These are phyloP conservation scores for Oxyria digyna DNA, from an alignment of 148 eudicot genomes.

Conservation along the genomic window DNA sequence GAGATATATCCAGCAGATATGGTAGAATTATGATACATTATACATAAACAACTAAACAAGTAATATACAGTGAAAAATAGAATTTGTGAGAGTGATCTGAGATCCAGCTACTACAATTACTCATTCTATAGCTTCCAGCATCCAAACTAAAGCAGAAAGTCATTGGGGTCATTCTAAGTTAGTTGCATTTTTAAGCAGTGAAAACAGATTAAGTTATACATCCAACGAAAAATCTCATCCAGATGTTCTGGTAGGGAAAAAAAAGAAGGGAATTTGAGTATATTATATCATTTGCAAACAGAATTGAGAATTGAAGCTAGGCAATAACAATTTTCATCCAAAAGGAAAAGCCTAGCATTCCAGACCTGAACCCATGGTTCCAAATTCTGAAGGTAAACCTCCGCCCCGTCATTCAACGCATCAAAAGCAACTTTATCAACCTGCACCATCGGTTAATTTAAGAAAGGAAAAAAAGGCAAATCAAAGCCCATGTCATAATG, in stretches of 20 bases:
- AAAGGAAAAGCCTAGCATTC: neutral
- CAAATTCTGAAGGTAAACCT: slow-evolving; percentile 77
- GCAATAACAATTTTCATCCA: neutral
- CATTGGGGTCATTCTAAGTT: neutral
- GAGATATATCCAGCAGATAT: neutral
- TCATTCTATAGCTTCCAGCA: neutral
- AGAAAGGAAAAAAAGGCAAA: slow-evolving; percentile 5
- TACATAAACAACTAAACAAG: too few relatives aligned
- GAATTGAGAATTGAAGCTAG: neutral
- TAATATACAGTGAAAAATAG: neutral
- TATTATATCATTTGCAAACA: neutral
- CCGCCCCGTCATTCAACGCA: slow-evolving; percentile 75
- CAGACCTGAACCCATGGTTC: slow-evolving; percentile 97
- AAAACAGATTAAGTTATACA: neutral
- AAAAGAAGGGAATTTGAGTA: neutral
- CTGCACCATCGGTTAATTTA: slow-evolving; percentile 20
- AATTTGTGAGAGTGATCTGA: neutral
- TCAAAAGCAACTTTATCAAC: slow-evolving; percentile 85
- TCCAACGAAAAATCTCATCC: neutral
- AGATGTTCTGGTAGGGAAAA: neutral
- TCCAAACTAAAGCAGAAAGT: neutral
- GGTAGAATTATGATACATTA: neutral
- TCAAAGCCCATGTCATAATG: slow-evolving; percentile 1
- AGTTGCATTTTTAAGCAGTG: neutral
- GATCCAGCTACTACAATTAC: neutral